Percentiles rank a stretch among this genome's conserved stretches.
Conservation (phyloP, 1,284 basidiomycete species). For the Austroboletus novae-zelandiae region DNA sequence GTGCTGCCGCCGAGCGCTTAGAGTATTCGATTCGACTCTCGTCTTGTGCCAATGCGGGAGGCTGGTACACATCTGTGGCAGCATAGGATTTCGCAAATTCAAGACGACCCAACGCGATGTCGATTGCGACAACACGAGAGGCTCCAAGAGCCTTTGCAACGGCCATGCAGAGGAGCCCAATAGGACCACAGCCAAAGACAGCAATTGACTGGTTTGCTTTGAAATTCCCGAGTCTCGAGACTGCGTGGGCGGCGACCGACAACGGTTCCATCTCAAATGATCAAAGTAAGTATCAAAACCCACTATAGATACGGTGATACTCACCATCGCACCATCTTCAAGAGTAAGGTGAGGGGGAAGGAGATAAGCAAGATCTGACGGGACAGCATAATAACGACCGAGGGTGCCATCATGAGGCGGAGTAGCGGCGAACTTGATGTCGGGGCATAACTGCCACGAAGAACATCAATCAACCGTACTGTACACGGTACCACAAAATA, state of each 20-base stretch:
- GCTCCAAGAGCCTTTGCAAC: constrained; percentile 90
- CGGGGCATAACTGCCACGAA: constrained; percentile 61
- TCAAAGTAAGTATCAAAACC: not conserved
- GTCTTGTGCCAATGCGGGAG: constrained; percentile 32
- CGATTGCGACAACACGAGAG: constrained; percentile 76
- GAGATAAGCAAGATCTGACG: constrained; percentile 70
- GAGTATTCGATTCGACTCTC: constrained; percentile 53
- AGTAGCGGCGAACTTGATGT: constrained; percentile 85
- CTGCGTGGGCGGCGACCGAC: constrained; percentile 88
- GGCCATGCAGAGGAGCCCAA: constrained; percentile 90
- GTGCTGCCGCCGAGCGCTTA: constrained; percentile 57
- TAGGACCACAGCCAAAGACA: constrained; percentile 82
- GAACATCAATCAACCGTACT: constrained; percentile 3
- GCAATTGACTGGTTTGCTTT: constrained; percentile 71
- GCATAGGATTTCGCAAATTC: constrained; percentile 86
- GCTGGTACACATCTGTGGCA: constrained; percentile 81
- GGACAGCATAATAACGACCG: constrained; percentile 75
- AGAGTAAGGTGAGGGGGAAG: constrained; percentile 73
- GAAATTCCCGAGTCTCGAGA: constrained; percentile 75
- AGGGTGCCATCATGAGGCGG: constrained; percentile 90
- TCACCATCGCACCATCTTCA: constrained; percentile 83
- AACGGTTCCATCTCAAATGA: constrained; percentile 85
- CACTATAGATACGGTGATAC: constrained; percentile 11
- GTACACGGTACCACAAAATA: not conserved
- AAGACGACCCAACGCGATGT: constrained; percentile 81